phyloP scores from a whole-genome alignment of 1,284 basidiomycete species.

The Neonothopanus nambi region DNA sequence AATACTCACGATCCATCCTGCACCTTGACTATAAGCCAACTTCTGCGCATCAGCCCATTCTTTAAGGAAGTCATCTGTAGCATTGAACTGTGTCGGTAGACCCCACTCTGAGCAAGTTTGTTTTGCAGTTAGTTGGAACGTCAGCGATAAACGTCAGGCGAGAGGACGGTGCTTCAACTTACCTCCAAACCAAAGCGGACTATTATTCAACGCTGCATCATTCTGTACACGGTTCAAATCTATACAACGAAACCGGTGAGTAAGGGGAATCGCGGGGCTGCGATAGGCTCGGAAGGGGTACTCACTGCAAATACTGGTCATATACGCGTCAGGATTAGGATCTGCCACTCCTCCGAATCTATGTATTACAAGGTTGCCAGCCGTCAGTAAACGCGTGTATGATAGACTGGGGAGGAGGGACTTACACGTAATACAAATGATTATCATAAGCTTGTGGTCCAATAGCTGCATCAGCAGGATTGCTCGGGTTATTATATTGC shows the following conservation, averaged over 20 bases:
- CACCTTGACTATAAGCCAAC: conserved; percentile 56
- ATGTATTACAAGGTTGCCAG: neutral
- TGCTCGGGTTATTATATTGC: conserved; percentile 67
- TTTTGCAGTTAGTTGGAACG: conserved; percentile 20
- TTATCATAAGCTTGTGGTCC: conserved; percentile 79
- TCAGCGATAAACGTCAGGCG: neutral
- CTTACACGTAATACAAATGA: conserved; percentile 74
- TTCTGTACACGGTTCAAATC: conserved; percentile 52
- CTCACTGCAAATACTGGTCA: conserved; percentile 70
- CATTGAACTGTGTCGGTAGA: conserved; percentile 65
- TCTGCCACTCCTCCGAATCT: conserved; percentile 62
- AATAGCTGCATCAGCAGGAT: conserved; percentile 64
- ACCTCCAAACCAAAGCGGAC: conserved; percentile 64
- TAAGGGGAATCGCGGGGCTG: neutral
- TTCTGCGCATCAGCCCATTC: conserved; percentile 85
- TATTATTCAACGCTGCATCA: conserved; percentile 50
- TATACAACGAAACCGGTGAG: conserved; percentile 24
- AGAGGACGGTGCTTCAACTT: conserved; percentile 21
- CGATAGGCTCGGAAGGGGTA: conserved; percentile 1
- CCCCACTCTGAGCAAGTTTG: conserved; percentile 65
- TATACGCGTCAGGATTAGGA: conserved; percentile 62
- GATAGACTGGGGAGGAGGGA: no score
- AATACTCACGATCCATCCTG: conserved; percentile 67
- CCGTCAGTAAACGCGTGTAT: no score
- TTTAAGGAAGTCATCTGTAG: conserved; percentile 60